Base-by-base conservation (phyloP, 148 eudicot genomes). In the Rhododendron henanense region DNA sequence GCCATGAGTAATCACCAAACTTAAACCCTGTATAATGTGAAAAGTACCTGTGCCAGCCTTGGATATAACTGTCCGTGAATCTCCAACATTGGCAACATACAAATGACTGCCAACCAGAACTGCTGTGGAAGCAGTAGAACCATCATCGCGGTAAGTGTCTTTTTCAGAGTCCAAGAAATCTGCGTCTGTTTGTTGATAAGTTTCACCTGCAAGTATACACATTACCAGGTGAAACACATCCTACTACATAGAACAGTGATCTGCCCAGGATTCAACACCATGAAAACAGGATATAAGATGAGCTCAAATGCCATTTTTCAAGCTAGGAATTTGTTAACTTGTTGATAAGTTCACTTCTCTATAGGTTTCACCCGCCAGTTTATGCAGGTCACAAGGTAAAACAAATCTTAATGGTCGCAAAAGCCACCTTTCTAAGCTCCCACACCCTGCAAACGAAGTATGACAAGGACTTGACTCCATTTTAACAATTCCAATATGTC, bases 31-130 rank as follows among this genome's bases (percentile, higher is more conserved):
- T 48, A 19, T 47, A 82, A 82, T 11, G 31, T 13, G 31, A 71
- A 69, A 67, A 50, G 61, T 92, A 94, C 99, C 99, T 92, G 89
- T 93, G 84, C 99, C 98, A 81, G 93, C 91, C 91, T 94, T 94
- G 23, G 98, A 97, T 85, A 93, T 88, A 79, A 97, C 91, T 78
- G 99, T 90, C 86, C 99, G 94, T 25, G 99, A 97, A 88, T 97
- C 99, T 79, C 99, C 99, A 88, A 97, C 99, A 91, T 97, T 97
- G 87, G 98, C 98, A 87, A 97, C 99, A 90, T 93, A 97, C 75
- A 97, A 94, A 88, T 87, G 94, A 87, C 91, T 97, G 63, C 95
- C 98, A 88, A 97, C 95, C 89, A 97, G 92, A 81, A 97, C 94
- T 83, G 98, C 99, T 55, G 99, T 91, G 84, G 98, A 97, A 87